Evolutionary conservation across 192 early-diverging fungal species (phyloP).

Genomic region (Coemansia sp.): DNA sequence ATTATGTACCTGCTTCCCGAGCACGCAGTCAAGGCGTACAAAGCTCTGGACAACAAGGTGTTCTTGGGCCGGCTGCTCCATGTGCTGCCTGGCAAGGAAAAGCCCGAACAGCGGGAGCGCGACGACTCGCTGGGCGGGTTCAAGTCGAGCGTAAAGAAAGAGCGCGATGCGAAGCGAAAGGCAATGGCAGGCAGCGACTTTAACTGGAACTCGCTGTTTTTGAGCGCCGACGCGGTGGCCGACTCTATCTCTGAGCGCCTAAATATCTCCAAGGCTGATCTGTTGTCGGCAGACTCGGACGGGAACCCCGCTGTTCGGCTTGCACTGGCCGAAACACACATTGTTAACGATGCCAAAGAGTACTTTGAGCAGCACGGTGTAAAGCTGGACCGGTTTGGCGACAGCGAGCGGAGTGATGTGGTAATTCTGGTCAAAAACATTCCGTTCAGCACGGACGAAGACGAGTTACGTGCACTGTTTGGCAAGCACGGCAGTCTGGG

Average conservation of each 20-base stretch:
- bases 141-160: constrained; percentile 71
- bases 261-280: constrained; percentile 85
- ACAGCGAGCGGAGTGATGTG: constrained; percentile 80
- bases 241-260: constrained; percentile 95
- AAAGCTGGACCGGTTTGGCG: constrained; percentile 72
- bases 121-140: constrained; percentile 57
- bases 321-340: constrained; percentile 96
- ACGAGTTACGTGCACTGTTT: constrained; percentile 80
- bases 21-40: constrained; percentile 89
- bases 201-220: constrained; percentile 96
- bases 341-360: constrained; percentile 91
- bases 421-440: constrained; percentile 97
- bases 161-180: constrained; percentile 81
- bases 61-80: constrained; percentile 93
- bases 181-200: constrained; percentile 77
- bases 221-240: constrained; percentile 93
- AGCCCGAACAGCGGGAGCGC: constrained; percentile 50
- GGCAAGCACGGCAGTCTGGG: constrained; percentile 87
- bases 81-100: constrained; percentile 86
- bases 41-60: constrained; percentile 74
- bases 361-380: constrained; percentile 88
- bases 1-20: constrained; percentile 86
- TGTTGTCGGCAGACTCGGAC: constrained; percentile 73
- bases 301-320: constrained; percentile 88
- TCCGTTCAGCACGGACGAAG: constrained; percentile 74